These are phyloP conservation scores for Isatis lusitanica DNA, from an alignment of 441 rosid genomes.

Conservation along the genomic window DNA sequence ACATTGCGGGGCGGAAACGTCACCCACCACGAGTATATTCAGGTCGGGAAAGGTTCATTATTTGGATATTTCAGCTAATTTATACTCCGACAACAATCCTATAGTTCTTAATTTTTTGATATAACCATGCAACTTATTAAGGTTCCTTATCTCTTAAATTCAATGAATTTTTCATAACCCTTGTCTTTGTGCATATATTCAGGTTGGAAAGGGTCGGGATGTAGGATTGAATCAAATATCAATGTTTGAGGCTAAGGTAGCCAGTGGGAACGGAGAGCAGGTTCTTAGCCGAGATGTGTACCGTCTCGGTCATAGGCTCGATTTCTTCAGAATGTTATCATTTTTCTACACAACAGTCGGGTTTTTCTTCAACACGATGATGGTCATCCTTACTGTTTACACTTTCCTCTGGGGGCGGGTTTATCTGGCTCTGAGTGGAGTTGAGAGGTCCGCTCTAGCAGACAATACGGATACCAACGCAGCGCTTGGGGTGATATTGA, in stretches of 20 bases:
- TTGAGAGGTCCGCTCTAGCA: constrained; percentile 48
- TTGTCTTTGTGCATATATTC: constrained; percentile 41
- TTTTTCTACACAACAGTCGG: constrained; percentile 71
- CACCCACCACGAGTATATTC: constrained; percentile 77
- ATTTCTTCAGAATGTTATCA: constrained; percentile 74
- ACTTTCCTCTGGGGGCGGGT: constrained; percentile 72
- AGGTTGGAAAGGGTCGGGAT: constrained; percentile 80
- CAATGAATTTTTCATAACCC: constrained; percentile 7
- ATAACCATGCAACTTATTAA: not conserved
- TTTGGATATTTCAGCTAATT: constrained; percentile 1
- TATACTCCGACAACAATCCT: constrained; percentile 3
- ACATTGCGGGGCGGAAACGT: constrained; percentile 72
- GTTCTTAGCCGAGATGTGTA: constrained; percentile 77
- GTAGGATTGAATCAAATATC: constrained; percentile 76
- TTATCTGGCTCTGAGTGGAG: constrained; percentile 68
- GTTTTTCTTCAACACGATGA: constrained; percentile 71
- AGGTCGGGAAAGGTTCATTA: constrained; percentile 53
- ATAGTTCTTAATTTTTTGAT: constrained; percentile 3
- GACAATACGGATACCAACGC: constrained; percentile 46
- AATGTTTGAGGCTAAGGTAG: constrained; percentile 77
- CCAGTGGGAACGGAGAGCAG: constrained; percentile 78
- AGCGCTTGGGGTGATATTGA: constrained; percentile 74
- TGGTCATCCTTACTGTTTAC: constrained; percentile 67
- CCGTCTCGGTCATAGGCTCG: constrained; percentile 67
- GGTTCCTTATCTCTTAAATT: not conserved